These are phyloP conservation scores for Escallonia rubra DNA, from an alignment of 129 eudicot species.

Conservation along the genomic window DNA sequence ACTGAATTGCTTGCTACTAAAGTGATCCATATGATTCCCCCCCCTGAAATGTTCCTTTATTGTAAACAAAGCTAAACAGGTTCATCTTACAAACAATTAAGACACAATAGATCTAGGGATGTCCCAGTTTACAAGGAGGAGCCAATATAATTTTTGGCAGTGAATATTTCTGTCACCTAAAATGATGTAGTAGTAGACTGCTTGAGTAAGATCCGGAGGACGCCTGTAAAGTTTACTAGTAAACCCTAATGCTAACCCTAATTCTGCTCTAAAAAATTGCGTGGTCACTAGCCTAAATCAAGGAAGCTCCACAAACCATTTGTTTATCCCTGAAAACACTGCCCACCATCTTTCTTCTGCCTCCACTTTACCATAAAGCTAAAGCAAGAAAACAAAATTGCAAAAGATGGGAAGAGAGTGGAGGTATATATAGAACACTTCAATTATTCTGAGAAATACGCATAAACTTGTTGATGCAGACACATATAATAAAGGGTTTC, in stretches of 20 bases:
- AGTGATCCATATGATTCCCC: no score
- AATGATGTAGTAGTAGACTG: no score
- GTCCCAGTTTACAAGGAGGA: no score
- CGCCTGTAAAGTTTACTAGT: no score
- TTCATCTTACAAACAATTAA: no score
- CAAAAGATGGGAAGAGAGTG: conserved; percentile 15
- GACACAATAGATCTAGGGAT: no score
- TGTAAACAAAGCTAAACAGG: no score
- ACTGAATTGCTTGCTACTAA: no score
- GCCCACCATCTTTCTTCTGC: conserved; percentile 48
- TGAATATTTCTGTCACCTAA: no score
- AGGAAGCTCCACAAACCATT: conserved; percentile 49
- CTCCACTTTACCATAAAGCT: conserved; percentile 63
- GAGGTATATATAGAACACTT: not conserved
- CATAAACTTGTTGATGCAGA: conserved; percentile 48
- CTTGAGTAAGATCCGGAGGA: no score
- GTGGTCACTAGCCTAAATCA: conserved; percentile 26
- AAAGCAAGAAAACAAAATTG: conserved; percentile 45
- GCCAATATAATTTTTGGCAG: no score
- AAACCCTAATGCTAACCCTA: conserved; percentile 39
- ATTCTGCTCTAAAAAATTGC: not conserved
- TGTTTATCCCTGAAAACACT: conserved; percentile 46
- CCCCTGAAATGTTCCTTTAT: no score
- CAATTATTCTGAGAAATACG: conserved; percentile 40
- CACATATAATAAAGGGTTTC: conserved; percentile 16